A percentile compares a stretch with the other conserved stretches of the same genome.
These are phyloP conservation scores for Aspergillus tanneri DNA, from an alignment of 2,329 filamentous ascomycete species.

Conservation along the genomic window DNA sequence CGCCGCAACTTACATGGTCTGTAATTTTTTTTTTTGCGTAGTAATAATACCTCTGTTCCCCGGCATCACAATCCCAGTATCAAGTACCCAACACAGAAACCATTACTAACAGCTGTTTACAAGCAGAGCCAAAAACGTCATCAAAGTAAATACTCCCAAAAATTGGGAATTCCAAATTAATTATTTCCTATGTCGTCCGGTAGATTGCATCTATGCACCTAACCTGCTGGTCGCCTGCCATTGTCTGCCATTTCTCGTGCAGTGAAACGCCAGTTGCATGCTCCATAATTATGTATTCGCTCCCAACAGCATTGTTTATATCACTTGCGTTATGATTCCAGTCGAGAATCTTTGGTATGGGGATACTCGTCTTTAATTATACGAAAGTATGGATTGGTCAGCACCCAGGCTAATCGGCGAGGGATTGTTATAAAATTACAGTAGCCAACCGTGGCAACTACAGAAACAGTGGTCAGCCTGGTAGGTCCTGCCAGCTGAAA, in stretches of 20 bases:
- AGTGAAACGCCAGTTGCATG: conserved; percentile 36
- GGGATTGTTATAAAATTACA: conserved; percentile 26
- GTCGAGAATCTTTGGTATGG: conserved; percentile 45
- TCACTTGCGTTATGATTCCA: conserved; percentile 43
- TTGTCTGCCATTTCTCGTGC: conserved; percentile 32
- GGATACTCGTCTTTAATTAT: conserved; percentile 36
- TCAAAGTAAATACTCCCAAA: conserved; percentile 40
- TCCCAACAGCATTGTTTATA: conserved; percentile 33
- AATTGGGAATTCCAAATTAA: conserved; percentile 32
- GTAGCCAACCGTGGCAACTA: conserved; percentile 48
- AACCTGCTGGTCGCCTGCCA: conserved; percentile 31
- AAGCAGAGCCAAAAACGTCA: conserved; percentile 16
- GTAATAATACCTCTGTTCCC: conserved; percentile 34
- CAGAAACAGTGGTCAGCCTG: conserved; percentile 40
- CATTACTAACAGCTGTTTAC: conserved; percentile 21
- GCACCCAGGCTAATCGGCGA: too few species aligned
- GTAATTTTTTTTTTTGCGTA: conserved; percentile 32
- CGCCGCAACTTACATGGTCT: conserved; percentile 46
- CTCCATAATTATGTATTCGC: conserved; percentile 45
- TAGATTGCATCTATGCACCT: conserved; percentile 20
- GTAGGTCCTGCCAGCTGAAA: conserved; percentile 40
- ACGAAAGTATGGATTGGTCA: neutral
- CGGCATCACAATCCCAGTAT: conserved; percentile 23
- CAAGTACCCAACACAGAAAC: conserved; percentile 35
- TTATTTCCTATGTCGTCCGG: conserved; percentile 5